Evolutionary conservation across 768 basidiomycete genomes (phyloP), one percentile per base, ranked within the genome.

Genomic region (Xerocomellus amylosporus): DNA sequence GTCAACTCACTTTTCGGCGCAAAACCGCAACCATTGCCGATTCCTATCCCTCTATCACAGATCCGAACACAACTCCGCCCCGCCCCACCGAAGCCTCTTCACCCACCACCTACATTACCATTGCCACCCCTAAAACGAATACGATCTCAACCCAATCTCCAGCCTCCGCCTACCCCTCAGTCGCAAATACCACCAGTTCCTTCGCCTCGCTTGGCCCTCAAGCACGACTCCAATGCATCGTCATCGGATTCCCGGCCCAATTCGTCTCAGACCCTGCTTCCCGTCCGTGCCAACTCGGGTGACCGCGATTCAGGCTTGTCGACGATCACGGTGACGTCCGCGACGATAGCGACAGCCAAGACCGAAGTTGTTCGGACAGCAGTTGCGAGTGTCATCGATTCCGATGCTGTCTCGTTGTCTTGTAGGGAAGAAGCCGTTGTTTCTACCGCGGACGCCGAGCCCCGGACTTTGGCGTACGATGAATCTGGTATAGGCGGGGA

Each of bases 381-480:
- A 13, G 74, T 79, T 10, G 82, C 83, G n/a, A 80, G 78, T 41
- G 74, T 83, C 17, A 65, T 83, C 37, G 72, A 75, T 42, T 58
- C 68, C 24, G 71, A 71, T 41, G 28, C 52, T 6, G 59, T 70
- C 15, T 66, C 68, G 2, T 19, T 60, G 10, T 8, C 49, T 44
- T 58, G 64, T 12, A 49, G 19, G 28, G 55, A 56, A 5, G 65
- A 58, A 49, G 61, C 58, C 19, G 37, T 46, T 13, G 33, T 51
- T 40, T 57, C 56, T 24, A 45, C 62, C 45, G 59, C 52, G 36
- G 53, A 55, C 14, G 13, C 54, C 33, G 55, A 55, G 19, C 33
- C 48, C 1, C 51, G 52, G 31, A 33, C 41, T 14, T 19, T 49
- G 46, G 13, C 44, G 26, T 20, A 39, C 20, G 39, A 22, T n/a